A percentile compares a stretch with the other conserved stretches of the same genome.
These are phyloP conservation scores for Angomonas desouzai DNA, from an alignment of 208 protist species.

Conservation along the genomic window DNA sequence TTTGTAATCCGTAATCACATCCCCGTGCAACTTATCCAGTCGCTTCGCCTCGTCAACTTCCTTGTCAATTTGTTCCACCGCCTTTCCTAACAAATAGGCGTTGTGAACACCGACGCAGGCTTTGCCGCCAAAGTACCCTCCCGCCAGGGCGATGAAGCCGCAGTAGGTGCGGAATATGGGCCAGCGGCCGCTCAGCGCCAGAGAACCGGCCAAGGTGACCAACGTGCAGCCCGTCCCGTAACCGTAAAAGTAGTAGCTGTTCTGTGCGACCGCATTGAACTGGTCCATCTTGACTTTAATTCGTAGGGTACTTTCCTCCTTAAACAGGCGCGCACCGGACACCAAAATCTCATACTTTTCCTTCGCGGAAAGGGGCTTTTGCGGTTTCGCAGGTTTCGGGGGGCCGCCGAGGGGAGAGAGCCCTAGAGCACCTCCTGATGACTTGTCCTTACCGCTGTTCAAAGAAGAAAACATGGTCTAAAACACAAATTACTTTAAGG, in stretches of 20 bases:
- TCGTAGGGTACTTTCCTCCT: constrained; percentile 58
- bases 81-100: constrained; percentile 35
- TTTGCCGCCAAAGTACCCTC: constrained; percentile 80
- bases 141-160: constrained; percentile 64
- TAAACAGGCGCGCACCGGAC: constrained; percentile 66
- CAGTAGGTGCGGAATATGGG: constrained; percentile 66
- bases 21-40: constrained; percentile 59
- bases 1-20: constrained; percentile 67
- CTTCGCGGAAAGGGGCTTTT: constrained; percentile 36
- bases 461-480: constrained; percentile 8
- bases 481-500: too few relatives aligned
- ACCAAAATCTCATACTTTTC: constrained; percentile 73
- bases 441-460: not conserved
- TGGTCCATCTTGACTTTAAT: constrained; percentile 50
- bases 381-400: constrained; percentile 15
- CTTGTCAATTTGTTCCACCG: constrained; percentile 54
- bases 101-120: constrained; percentile 57
- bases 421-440: not conserved
- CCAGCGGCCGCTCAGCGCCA: constrained; percentile 61
- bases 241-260: constrained; percentile 82
- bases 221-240: constrained; percentile 75
- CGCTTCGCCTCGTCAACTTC: constrained; percentile 63
- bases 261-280: constrained; percentile 60
- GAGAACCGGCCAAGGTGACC: constrained; percentile 54
- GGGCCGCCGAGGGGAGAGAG: not conserved